Conservation (phyloP, 2,329 filamentous ascomycete genomes). For the Cladosporium sp. region DNA sequence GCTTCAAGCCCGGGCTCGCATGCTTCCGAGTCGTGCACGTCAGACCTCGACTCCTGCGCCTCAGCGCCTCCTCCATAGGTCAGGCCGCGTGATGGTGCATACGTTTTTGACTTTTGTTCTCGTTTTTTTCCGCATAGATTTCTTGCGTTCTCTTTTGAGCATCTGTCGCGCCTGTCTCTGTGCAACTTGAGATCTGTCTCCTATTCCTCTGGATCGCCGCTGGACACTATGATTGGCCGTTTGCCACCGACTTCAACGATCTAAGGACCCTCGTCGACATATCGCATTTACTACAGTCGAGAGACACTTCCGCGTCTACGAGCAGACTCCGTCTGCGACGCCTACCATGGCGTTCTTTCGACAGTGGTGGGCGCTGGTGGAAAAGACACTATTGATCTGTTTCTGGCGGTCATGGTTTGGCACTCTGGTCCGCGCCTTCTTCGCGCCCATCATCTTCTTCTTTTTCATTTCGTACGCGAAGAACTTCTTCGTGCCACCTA, state of each 20-base stretch:
- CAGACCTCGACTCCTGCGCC: not conserved
- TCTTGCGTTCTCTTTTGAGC: too few species aligned
- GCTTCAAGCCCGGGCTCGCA: too few species aligned
- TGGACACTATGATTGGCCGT: constrained; percentile 1
- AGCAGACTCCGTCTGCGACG: not conserved
- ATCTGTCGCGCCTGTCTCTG: too few species aligned
- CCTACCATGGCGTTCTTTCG: constrained; percentile 25
- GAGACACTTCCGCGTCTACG: not conserved
- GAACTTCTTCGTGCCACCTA: constrained; percentile 75
- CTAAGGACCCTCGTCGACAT: not conserved
- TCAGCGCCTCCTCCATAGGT: not conserved
- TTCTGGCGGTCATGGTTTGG: constrained; percentile 49
- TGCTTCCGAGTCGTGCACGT: not conserved
- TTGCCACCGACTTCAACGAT: not conserved
- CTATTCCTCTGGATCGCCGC: not conserved
- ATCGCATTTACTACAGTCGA: not conserved
- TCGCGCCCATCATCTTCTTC: constrained; percentile 49
- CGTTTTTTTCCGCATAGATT: too few species aligned
- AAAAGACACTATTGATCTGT: constrained; percentile 52
- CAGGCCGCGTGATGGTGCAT: not conserved
- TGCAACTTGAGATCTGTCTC: too few species aligned
- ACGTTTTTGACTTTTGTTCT: too few species aligned
- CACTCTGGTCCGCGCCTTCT: constrained; percentile 49
- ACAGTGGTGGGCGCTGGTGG: constrained; percentile 51
- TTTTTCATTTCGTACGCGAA: constrained; percentile 60